A percentile compares a stretch with the other conserved stretches of the same genome.
Conservation (phyloP, 2,329 filamentous ascomycete genomes). For the Thermochaetoides dissita region DNA sequence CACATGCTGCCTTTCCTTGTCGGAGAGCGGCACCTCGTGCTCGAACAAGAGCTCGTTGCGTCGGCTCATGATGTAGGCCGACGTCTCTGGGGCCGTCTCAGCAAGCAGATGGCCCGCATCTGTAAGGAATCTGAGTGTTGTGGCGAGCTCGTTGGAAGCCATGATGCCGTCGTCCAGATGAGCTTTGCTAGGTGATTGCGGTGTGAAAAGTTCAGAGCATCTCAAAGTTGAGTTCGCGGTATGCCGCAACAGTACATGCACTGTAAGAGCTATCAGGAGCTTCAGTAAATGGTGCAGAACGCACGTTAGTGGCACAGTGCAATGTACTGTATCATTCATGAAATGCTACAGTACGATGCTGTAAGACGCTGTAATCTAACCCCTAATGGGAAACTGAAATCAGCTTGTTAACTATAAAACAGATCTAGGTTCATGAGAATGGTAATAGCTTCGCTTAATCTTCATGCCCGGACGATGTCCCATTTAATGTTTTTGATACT, state of each 20-base stretch:
- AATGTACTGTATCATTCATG: too few relatives aligned
- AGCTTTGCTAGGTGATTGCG: background rate
- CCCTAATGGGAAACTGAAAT: background rate
- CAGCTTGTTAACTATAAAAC: background rate
- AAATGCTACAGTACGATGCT: background rate
- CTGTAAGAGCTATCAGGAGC: too few relatives aligned
- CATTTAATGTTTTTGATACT: constrained; percentile 82
- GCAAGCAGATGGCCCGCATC: constrained; percentile 46
- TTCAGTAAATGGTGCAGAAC: too few relatives aligned
- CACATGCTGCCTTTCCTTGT: constrained; percentile 37
- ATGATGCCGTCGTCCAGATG: constrained; percentile 2
- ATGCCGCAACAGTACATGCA: background rate
- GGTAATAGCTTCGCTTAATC: background rate
- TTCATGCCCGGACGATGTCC: constrained; percentile 62
- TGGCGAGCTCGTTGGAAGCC: constrained; percentile 10
- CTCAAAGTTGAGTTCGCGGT: background rate
- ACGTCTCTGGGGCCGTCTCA: constrained; percentile 37
- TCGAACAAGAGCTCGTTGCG: constrained; percentile 35
- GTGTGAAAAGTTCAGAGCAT: background rate
- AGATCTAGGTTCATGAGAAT: background rate
- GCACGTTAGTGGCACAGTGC: too few relatives aligned
- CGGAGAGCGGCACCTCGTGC: constrained; percentile 29
- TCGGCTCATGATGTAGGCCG: constrained; percentile 44
- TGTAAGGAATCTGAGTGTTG: constrained; percentile 32
- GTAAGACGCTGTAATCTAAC: too few relatives aligned